Evolutionary conservation across 768 basidiomycete species (phyloP).

Genomic region (Suillus plorans): DNA sequence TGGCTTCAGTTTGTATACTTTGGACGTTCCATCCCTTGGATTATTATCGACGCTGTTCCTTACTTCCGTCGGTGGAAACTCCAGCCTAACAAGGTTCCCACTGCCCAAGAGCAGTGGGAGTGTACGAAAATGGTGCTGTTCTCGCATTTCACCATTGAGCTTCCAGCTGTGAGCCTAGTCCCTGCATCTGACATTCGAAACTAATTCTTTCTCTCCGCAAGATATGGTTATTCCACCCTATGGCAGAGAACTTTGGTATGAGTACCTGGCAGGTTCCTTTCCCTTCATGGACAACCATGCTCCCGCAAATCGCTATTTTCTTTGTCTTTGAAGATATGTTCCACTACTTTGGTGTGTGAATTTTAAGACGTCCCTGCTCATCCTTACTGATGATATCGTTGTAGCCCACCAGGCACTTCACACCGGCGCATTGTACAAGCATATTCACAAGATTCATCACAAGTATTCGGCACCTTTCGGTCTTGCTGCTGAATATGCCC

Average conservation of each 20-base stretch:
- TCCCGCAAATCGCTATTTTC: constrained; percentile 80
- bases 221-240: constrained; percentile 92
- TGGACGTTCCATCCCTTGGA: constrained; percentile 92
- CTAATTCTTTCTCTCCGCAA: constrained; percentile 24
- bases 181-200: background rate
- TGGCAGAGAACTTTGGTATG: constrained; percentile 88
- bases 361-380: background rate
- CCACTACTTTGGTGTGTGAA: constrained; percentile 75
- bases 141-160: constrained; percentile 94
- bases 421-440: constrained; percentile 78
- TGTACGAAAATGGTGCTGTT: constrained; percentile 93
- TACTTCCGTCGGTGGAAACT: constrained; percentile 95
- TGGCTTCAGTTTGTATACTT: constrained; percentile 84
- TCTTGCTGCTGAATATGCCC: constrained; percentile 96
- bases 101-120: constrained; percentile 84
- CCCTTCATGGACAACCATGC: constrained; percentile 67
- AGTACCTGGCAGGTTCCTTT: constrained; percentile 92
- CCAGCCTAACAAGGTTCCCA: constrained; percentile 83
- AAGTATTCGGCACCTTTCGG: constrained; percentile 97
- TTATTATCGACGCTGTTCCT: constrained; percentile 91
- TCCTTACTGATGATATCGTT: constrained; percentile 5
- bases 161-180: constrained; percentile 66
- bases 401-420: constrained; percentile 89
- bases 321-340: constrained; percentile 96
- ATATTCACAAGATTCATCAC: constrained; percentile 98